Conservation (phyloP, 2,329 filamentous ascomycete species). For the Hypoxylon sp. region DNA sequence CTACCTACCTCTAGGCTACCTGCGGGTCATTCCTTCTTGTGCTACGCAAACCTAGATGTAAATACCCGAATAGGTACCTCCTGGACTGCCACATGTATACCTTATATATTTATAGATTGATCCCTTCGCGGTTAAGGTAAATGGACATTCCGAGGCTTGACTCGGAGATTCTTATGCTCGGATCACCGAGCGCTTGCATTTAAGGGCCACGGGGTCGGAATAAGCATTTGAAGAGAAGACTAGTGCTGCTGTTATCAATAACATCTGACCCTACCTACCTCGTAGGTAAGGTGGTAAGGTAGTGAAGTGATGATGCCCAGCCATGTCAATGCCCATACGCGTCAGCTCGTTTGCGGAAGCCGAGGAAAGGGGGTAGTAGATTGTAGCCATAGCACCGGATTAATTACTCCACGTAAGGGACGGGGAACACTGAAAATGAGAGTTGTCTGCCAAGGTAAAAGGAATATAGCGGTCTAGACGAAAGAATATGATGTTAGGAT, state of each 20-base stretch:
- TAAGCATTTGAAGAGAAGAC: background rate
- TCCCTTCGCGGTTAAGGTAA: background rate
- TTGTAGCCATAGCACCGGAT: conserved; percentile 17
- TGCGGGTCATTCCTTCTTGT: conserved; percentile 22
- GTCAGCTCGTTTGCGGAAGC: conserved; percentile 36
- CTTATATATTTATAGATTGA: too few species aligned
- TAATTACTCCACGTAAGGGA: conserved; percentile 40
- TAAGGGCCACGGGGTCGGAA: conserved; percentile 9
- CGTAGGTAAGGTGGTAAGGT: conserved; percentile 32
- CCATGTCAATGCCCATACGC: conserved; percentile 27
- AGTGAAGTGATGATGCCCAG: conserved; percentile 26
- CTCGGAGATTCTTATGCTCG: conserved; percentile 15
- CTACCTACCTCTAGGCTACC: conserved; percentile 15
- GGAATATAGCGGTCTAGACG: conserved; percentile 2
- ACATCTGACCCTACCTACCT: conserved; percentile 28
- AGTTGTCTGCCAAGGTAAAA: conserved; percentile 1
- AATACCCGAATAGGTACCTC: background rate
- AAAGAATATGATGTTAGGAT: conserved; percentile 13
- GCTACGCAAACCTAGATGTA: conserved; percentile 14
- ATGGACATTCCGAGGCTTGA: conserved; percentile 15
- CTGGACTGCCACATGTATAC: background rate
- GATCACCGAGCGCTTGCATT: conserved; percentile 10
- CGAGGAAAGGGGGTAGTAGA: conserved; percentile 30
- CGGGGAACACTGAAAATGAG: background rate
- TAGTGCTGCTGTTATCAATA: conserved; percentile 16